These are phyloP conservation scores for Xylaria venustula DNA, from an alignment of 495 filamentous ascomycete genomes.

Conservation along the genomic window DNA sequence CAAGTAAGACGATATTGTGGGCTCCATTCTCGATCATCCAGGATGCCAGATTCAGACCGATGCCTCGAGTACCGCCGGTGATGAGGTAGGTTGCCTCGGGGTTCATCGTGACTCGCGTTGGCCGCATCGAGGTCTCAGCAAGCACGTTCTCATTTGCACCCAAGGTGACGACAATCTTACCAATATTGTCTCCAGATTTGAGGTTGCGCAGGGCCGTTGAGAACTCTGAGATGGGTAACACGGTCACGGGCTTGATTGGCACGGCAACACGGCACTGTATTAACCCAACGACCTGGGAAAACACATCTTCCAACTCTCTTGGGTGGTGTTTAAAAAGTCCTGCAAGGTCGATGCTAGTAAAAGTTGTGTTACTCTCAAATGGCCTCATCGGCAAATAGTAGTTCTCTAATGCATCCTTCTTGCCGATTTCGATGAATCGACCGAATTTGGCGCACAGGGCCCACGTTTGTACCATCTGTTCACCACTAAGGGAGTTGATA, in stretches of 20 bases:
- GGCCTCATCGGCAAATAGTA: slow-evolving; percentile 29
- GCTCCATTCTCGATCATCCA: slow-evolving; percentile 52
- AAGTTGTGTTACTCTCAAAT: slow-evolving; percentile 26
- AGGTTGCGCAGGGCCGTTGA: slow-evolving; percentile 44
- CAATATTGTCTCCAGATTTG: slow-evolving; percentile 29
- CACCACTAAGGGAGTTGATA: slow-evolving; percentile 52
- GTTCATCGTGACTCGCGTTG: slow-evolving; percentile 12
- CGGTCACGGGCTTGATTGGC: slow-evolving; percentile 35
- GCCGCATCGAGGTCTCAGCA: not conserved
- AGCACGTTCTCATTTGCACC: slow-evolving; percentile 18
- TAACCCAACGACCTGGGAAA: slow-evolving; percentile 33
- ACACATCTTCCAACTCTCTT: slow-evolving; percentile 26
- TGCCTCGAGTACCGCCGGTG: slow-evolving; percentile 44
- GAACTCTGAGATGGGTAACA: slow-evolving; percentile 32
- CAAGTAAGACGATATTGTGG: slow-evolving; percentile 41
- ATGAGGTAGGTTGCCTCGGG: slow-evolving; percentile 46
- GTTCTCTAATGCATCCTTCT: slow-evolving; percentile 24
- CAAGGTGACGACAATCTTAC: slow-evolving; percentile 19
- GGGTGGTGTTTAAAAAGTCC: slow-evolving; percentile 31
- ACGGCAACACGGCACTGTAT: slow-evolving; percentile 29
- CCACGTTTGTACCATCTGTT: slow-evolving; percentile 43
- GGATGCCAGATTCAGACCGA: slow-evolving; percentile 43
- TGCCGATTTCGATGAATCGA: slow-evolving; percentile 52
- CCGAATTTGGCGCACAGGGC: slow-evolving; percentile 48
- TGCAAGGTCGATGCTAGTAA: slow-evolving; percentile 26